Evolutionary conservation across 2,329 filamentous ascomycete genomes (phyloP), one percentile per base, ranked within the genome.

Genomic region (Colletotrichum godetiae): DNA sequence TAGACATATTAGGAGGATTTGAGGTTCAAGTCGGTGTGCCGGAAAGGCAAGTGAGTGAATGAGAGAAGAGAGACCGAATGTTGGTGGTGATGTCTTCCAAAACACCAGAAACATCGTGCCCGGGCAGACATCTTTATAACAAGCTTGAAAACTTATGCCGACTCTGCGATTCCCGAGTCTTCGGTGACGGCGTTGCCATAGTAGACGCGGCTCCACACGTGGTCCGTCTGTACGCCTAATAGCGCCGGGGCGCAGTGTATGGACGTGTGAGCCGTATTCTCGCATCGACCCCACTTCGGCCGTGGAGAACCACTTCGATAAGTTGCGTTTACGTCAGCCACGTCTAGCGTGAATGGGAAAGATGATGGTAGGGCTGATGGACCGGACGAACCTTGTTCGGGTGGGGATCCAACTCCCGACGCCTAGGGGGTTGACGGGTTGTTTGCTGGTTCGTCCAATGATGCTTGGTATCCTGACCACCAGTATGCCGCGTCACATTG

Each of bases 211-310:
- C n/a, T 46, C 68, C 56, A 55, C 56, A 60, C 7, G 4, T 29
- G 46, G 27, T 42, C 55, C 31, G 42, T 37, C 12, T 27, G 68
- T 71, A 67, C 56, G 62, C 55, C 68, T 71, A 61, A 70, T 70
- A 59, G 67, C 33, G 46, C n/a, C 29, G 68, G 35, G 68, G 68
- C 68, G 68, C 68, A 71, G 62, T 67, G 22, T 19, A 12, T 1
- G 15, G 42, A 13, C 42, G 19, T 33, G 33, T 7, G 37, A 46
- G n/a, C 24, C 46, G 10, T 31, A 27, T 11, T 56, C 62, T 71
- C 62, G 55, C 62, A 67, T 67, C 46, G 42, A 60, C 62, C 62
- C 62, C 62, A 67, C 31, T 55, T 29, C 11, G 15, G 1, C 58
- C 49, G 13, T 31, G 12, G 31, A 22, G n/a, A 19, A 13, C 37